Base-by-base conservation (phyloP, 768 basidiomycete genomes). In the Leccinellum rugosiceps region DNA sequence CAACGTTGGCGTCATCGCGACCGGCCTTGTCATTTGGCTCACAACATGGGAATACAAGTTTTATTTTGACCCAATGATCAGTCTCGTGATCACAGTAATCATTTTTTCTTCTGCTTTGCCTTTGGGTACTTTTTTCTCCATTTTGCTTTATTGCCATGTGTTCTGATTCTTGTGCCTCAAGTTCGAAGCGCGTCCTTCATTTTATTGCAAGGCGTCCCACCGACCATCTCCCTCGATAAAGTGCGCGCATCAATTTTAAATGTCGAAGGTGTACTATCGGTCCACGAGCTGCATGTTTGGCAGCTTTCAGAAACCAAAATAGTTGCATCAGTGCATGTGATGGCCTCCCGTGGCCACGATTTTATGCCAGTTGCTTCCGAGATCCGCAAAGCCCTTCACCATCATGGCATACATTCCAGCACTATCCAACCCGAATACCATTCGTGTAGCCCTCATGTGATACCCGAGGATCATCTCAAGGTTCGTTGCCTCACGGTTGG, bases 261-360 rank as follows among this genome's bases (percentile, higher is more conserved):
- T 4, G 90, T 98, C 25, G 81, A 88, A 4, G 96, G 97, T 49
- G 97, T 90, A 25, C 72, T 83, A 55, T 85, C 85, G 14, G 77
- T 98, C 28, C 97, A 98, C 66, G 93, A 98, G 68, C 80, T 99
- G 26, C 97, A 99, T 74, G 85, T 98, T 53, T 99, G 97, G 97
- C 94, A 96, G 67, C 82, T 99, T 49, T 95, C 93, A 10, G 97
- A 99, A 74, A 85, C 83, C 56, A 98, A 97, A 70, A 85, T 94
- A 54, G 89, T 99, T 44, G 95, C 95, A 10, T 95, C 92, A 2
- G 96, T 99, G 25, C 97, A 99, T 73, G 92, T 99, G 49, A 83
- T 91, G 64, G 85, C 94, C 8, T 86, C 86, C 38, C 81, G 86
- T 50, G 83, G 84, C 21, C 81, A 85, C 55, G 94, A 97, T 66